These are phyloP conservation scores for Lecanosticta acicola DNA, from an alignment of 2,329 filamentous ascomycete genomes.

Conservation along the genomic window DNA sequence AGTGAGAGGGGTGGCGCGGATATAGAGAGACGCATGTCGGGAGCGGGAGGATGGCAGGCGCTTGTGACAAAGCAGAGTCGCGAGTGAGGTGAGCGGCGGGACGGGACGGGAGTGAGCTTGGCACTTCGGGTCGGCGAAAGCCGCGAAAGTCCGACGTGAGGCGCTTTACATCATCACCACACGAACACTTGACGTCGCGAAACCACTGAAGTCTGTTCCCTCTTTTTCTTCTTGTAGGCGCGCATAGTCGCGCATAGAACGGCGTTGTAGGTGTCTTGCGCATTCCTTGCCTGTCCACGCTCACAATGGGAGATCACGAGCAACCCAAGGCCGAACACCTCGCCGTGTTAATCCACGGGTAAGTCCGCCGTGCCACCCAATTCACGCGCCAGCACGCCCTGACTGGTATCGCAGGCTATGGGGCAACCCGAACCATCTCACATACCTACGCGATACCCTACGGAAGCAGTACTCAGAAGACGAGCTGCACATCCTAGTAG, in stretches of 20 bases:
- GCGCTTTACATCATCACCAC: not conserved
- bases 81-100: not conserved
- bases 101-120: not conserved
- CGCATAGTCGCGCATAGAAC: conserved; percentile 1
- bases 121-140: not conserved
- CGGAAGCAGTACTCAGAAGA: conserved; percentile 57
- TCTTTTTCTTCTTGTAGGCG: not conserved
- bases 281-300: not conserved
- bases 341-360: conserved; percentile 72
- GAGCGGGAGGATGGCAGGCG: not conserved
- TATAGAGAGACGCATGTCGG: not conserved
- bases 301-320: conserved; percentile 10
- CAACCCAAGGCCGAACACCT: conserved; percentile 53
- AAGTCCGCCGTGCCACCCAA: conserved; percentile 33
- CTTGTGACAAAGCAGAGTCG: not conserved
- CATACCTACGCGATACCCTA: conserved; percentile 60
- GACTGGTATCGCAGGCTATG: conserved; percentile 29
- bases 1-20: not conserved
- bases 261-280: conserved; percentile 10
- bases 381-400: not conserved
- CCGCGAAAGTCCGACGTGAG: not conserved
- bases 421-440: conserved; percentile 72
- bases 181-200: not conserved
- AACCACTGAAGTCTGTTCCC: not conserved
- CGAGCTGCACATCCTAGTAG: conserved; percentile 62